phyloP scores from a whole-genome alignment of 2,329 filamentous ascomycete genomes.

The Calonectria multiphialidica region DNA sequence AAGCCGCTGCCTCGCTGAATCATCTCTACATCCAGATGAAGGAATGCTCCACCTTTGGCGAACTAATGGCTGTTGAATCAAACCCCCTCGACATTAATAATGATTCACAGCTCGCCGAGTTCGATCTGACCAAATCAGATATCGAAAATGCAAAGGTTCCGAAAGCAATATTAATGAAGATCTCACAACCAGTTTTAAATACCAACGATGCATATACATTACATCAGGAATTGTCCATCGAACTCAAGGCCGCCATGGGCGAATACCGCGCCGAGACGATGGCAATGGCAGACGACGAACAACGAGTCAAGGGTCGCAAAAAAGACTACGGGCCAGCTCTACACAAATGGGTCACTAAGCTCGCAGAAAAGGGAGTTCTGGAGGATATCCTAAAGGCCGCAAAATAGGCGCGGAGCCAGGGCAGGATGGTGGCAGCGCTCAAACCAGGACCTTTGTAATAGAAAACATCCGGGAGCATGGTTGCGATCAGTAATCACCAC shows the following conservation, averaged over 20 bases:
- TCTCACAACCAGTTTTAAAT: constrained; percentile 23
- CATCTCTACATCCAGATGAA: constrained; percentile 51
- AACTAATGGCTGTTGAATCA: constrained; percentile 37
- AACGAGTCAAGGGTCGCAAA: constrained; percentile 66
- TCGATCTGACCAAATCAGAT: constrained; percentile 43
- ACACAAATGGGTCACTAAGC: constrained; percentile 75
- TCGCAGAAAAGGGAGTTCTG: constrained; percentile 76
- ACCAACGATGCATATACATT: constrained; percentile 48
- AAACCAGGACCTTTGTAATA: not conserved
- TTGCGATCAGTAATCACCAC: too few relatives aligned
- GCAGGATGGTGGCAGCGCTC: too few relatives aligned
- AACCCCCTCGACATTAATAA: constrained; percentile 39
- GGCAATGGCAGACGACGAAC: constrained; percentile 60
- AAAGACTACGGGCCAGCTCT: constrained; percentile 79
- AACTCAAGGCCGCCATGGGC: constrained; percentile 56
- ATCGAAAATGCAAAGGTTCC: constrained; percentile 39
- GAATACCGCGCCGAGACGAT: constrained; percentile 63
- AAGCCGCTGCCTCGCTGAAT: constrained; percentile 54
- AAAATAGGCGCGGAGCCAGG: constrained; percentile 8
- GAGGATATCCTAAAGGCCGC: constrained; percentile 51
- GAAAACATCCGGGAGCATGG: too few relatives aligned
- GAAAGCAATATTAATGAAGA: constrained; percentile 23
- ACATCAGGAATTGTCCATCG: constrained; percentile 53
- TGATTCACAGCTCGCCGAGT: constrained; percentile 44
- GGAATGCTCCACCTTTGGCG: constrained; percentile 31